Evolutionary conservation across 2,329 filamentous ascomycete genomes (phyloP), one percentile per base, ranked within the genome.

Genomic region (Ceratocystis ficicola): DNA sequence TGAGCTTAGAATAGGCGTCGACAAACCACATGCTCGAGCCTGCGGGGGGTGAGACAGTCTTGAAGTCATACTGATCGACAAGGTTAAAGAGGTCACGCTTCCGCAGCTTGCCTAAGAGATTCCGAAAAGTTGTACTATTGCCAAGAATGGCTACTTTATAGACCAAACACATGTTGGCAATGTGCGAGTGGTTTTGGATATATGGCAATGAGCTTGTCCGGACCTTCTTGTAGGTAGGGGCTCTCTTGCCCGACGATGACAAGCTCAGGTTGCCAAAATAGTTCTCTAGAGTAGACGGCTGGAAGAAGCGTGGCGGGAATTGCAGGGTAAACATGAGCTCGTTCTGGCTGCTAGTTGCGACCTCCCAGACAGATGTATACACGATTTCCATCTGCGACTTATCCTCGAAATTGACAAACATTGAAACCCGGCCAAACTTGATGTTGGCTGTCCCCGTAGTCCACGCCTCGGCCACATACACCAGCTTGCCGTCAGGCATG

Each of bases 241-340:
- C 17, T n/a, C 30, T 52, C 25, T 41, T 62, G 55, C 50, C 44
- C n/a, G 30, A 57, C 15, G 46, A 48, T 8, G 36, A 63, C 7
- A 44, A 36, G 44, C 17, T 32, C 25, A 63, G 2, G n/a, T 36
- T 7, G 1, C 2, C 48, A 5, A 62, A 22, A 10, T 55, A 48
- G 8, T 32, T 46, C n/a, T 65, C 65, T 46, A 32, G 67, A 36
- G 10, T 48, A 5, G 55, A 63, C n/a, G 68, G 44, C 41, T 71
- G 69, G 64, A 81, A 83, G 63, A 83, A 79, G 1, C 76, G 75
- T 0, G 83, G 83, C 1, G 81, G 76, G 36, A 80, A 77, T 22
- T 71, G 75, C 7, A 86, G 77, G 0, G 82, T 80, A 2, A 86
- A 69, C 0, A 78, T 80, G 17, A 84, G 70, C 0, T 75, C 73